Conservation (phyloP, 768 basidiomycete genomes). For the Boletales sp. region DNA sequence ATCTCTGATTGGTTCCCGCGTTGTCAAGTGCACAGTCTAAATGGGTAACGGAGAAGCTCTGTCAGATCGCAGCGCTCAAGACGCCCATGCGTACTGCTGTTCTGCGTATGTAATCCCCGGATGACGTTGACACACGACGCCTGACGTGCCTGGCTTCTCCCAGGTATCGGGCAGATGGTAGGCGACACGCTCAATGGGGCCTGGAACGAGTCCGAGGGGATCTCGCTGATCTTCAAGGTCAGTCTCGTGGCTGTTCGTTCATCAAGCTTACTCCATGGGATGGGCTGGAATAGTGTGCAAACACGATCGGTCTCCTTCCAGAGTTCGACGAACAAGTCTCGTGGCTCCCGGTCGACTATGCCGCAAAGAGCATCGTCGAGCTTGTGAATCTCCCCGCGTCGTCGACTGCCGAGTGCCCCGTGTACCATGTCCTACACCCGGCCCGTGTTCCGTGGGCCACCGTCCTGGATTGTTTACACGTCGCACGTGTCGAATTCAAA, state of each 20-base stretch:
- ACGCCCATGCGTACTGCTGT: conserved; percentile 20
- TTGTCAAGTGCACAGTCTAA: conserved; percentile 33
- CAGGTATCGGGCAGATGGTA: conserved; percentile 53
- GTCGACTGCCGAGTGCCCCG: conserved; percentile 9
- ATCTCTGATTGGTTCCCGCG: too few species aligned
- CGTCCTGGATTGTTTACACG: conserved; percentile 38
- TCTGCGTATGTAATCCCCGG: conserved; percentile 12
- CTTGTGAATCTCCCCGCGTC: conserved; percentile 27
- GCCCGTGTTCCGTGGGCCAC: conserved; percentile 26
- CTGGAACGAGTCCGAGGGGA: conserved; percentile 50
- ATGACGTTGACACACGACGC: not conserved
- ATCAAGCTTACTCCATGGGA: not conserved
- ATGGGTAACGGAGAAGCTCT: conserved; percentile 54
- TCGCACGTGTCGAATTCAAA: conserved; percentile 32
- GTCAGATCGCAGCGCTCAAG: conserved; percentile 37
- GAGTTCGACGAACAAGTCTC: conserved; percentile 30
- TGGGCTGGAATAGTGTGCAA: conserved; percentile 25
- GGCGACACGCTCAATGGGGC: conserved; percentile 47
- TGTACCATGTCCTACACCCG: conserved; percentile 21
- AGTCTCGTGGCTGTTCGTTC: not conserved
- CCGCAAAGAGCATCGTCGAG: conserved; percentile 47
- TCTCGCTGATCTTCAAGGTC: conserved; percentile 30
- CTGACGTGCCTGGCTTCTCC: not conserved
- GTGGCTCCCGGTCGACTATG: conserved; percentile 54
- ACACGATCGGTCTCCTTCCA: conserved; percentile 37